Evolutionary conservation across 1,284 basidiomycete genomes (phyloP).

Genomic region (Cryptococcus sp.): DNA sequence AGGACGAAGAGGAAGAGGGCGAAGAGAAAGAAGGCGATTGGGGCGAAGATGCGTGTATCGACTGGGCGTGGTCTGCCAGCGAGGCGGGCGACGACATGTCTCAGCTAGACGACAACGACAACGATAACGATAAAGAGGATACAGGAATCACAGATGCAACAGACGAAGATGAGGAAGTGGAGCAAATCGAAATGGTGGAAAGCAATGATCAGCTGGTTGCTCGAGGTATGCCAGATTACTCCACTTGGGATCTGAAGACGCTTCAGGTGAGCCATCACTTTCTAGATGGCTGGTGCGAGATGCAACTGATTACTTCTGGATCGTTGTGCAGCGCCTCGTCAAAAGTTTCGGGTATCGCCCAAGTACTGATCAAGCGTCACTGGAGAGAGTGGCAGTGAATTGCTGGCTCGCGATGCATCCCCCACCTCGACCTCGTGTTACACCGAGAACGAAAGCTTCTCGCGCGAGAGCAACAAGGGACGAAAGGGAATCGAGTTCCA

Average conservation of each 20-base stretch:
- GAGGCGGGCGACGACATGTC: conserved; percentile 2
- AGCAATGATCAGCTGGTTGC: conserved; percentile 20
- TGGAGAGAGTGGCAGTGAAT: conserved; percentile 36
- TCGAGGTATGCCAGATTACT: conserved; percentile 47
- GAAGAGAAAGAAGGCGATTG: conserved; percentile 16
- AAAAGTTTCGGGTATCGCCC: conserved; percentile 41
- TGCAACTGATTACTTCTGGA: neutral
- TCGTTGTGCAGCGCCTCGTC: conserved; percentile 12
- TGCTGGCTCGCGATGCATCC: conserved; percentile 50
- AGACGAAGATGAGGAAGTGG: conserved; percentile 16
- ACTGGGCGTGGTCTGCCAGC: conserved; percentile 13
- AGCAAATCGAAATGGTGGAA: conserved; percentile 5
- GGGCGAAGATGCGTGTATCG: conserved; percentile 28
- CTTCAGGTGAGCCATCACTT: conserved; percentile 38
- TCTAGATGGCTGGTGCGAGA: neutral
- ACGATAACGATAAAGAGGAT: conserved; percentile 6
- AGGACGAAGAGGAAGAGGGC: conserved; percentile 19
- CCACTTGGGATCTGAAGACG: conserved; percentile 32
- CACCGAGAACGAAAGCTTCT: neutral
- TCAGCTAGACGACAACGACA: neutral
- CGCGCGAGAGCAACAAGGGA: neutral
- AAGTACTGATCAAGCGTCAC: conserved; percentile 26
- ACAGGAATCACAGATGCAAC: neutral
- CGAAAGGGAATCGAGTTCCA: conserved; percentile 1
- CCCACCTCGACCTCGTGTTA: neutral